Percentiles rank a stretch among this genome's conserved stretches.
Evolutionary conservation across 176 grass and related monocot species (phyloP).

Genomic region (Oryza glumipatula): DNA sequence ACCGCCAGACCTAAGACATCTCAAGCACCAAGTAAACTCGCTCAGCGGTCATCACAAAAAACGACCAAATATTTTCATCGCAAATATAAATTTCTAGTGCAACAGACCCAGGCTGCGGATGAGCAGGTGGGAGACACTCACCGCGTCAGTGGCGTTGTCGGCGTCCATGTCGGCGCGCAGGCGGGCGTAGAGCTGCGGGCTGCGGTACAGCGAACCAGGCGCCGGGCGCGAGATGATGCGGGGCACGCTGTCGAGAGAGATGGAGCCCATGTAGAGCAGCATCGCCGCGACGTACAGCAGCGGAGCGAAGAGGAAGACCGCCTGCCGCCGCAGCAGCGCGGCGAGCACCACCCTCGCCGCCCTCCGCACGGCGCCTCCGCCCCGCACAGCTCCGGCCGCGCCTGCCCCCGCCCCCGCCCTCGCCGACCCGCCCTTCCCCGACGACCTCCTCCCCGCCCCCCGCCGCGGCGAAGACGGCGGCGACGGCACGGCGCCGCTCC

Average conservation of each 20-base stretch:
- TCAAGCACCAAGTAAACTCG: not conserved
- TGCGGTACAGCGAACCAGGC: constrained; percentile 82
- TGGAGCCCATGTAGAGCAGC: constrained; percentile 91
- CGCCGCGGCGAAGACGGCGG: constrained; percentile 74
- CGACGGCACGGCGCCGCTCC: constrained; percentile 45
- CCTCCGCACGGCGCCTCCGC: constrained; percentile 42
- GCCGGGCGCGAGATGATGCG: constrained; percentile 79
- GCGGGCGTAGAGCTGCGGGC: constrained; percentile 81
- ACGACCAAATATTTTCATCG: constrained; percentile 16
- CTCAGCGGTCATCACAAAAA: not conserved
- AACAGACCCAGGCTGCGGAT: not conserved
- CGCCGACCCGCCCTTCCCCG: constrained; percentile 36
- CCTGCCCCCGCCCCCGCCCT: constrained; percentile 1
- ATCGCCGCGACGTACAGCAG: constrained; percentile 89
- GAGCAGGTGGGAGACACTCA: constrained; percentile 38
- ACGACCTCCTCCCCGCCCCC: constrained; percentile 54
- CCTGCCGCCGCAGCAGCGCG: constrained; percentile 82
- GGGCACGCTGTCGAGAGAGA: constrained; percentile 88
- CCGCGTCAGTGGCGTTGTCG: constrained; percentile 90
- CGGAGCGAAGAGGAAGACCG: constrained; percentile 94
- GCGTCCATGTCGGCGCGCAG: constrained; percentile 82
- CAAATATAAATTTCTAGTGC: constrained; percentile 5
- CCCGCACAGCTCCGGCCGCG: not conserved
- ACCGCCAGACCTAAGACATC: not conserved
- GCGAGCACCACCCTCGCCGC: constrained; percentile 57